Base-by-base conservation (phyloP, 2,329 filamentous ascomycete genomes). In the Fusarium miscanthi region DNA sequence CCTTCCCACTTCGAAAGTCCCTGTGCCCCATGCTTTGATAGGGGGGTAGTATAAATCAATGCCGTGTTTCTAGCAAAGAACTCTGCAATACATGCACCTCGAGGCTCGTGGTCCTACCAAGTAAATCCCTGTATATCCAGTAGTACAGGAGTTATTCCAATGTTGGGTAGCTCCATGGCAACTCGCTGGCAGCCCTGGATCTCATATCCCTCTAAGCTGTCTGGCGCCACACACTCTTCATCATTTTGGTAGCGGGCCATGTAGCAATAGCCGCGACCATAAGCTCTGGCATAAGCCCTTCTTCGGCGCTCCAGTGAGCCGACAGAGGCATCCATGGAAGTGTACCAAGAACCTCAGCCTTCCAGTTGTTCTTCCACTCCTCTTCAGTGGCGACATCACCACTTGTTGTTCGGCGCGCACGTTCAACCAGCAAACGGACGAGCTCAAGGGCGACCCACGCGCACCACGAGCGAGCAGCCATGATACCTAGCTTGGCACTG, bases 391-490 rank as follows among this genome's bases (percentile, higher is more conserved):
- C 66, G 11, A 74, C 70, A 17, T 76, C 73, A 56, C 72, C 80
- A 74, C 82, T 81, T 68, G 81, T 77, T 52, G 79, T 81, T 74
- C 82, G 78, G 70, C 83, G 82, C 59, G 78, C 73, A 53, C 82
- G 79, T 82, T 88, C 84, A 58, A 85, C 80, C 48, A 85, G 77
- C 66, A 97, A 83, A 70, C 92, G 86, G 54, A 90, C 85, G 69
- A 96, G 87, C 84, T 98, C 94, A 67, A 95, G 84, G 25, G 88
- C 88, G 11, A 97, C 90, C 83, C 94, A 94, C 30, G 88, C 87
- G 60, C 91, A 89, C 94, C 95, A 98, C 70, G 92, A 93, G 48
- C 94, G 87, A 63, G 89, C 90, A 81, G 93, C 94, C 90, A 92
- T 93, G 23, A 90, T 80, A 82, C 88, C 91, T 79, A 91, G 90